Evolutionary conservation across 108 stramenopile genomes (phyloP).

Genomic region (Skeletonema marinoi): DNA sequence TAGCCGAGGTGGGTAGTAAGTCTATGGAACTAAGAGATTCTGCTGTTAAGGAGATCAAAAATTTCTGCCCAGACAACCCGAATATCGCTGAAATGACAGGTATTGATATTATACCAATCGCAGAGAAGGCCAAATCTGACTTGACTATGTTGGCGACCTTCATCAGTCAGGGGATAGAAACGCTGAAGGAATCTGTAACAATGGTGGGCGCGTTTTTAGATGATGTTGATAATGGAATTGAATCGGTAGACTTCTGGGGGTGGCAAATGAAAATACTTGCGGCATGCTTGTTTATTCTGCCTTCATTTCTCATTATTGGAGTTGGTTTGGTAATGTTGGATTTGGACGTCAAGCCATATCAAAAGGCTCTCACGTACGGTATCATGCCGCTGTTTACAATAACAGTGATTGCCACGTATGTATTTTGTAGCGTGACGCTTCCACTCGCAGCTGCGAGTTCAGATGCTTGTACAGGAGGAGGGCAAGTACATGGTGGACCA

Average conservation of each 20-base stretch:
- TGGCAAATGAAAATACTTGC: conserved; percentile 36
- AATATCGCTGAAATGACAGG: conserved; percentile 19
- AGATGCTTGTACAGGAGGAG: conserved; percentile 42
- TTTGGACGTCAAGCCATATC: conserved; percentile 34
- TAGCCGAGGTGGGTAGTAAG: conserved; percentile 27
- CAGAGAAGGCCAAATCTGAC: conserved; percentile 21
- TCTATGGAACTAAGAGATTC: conserved; percentile 29
- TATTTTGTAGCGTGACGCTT: conserved; percentile 24
- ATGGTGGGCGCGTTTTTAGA: neutral
- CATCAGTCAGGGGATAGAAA: conserved; percentile 24
- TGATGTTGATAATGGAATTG: conserved; percentile 1
- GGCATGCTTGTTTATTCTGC: conserved; percentile 32
- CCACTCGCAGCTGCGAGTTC: conserved; percentile 24
- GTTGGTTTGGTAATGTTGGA: conserved; percentile 45
- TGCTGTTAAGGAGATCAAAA: conserved; percentile 24
- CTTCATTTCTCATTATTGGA: conserved; percentile 36
- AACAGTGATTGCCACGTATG: conserved; percentile 20
- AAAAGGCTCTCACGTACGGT: conserved; percentile 22
- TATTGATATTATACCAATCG: conserved; percentile 30
- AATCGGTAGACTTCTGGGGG: conserved; percentile 27
- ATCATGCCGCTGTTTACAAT: conserved; percentile 41
- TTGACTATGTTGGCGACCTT: conserved; percentile 38
- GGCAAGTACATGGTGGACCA: conserved; percentile 28
- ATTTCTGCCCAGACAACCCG: conserved; percentile 45
- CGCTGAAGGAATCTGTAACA: conserved; percentile 7